Base-by-base conservation (phyloP, 495 filamentous ascomycete genomes). In the Immersiella caudata region DNA sequence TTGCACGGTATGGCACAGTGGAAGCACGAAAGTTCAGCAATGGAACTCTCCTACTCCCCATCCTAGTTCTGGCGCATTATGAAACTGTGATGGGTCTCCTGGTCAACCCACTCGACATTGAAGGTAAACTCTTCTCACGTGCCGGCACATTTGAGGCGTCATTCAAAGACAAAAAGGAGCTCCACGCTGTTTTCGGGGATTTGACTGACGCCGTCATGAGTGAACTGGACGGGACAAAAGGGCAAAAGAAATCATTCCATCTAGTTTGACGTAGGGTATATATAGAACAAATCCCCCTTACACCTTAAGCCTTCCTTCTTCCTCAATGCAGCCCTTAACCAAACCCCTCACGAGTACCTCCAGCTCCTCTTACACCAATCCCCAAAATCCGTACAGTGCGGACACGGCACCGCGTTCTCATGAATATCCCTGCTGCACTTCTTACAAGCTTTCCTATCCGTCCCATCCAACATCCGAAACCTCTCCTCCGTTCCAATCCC, bases 171-270 rank as follows among this genome's bases (percentile, higher is more conserved):
- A n/a, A 55, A 26, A 11, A 2, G 52, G 9, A 55, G 8, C 20
- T 22, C 1, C 7, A n/a, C 8, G 1, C 2, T 55, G 55, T 80
- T 59, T 79, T 75, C 64, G 78, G 80, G 16, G 5, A 6, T 5
- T 12, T 46, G 2, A 2, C 40, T 18, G 9, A 14, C 14, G 14
- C 40, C 2, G 40, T 2, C 14, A n/a, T n/a, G n/a, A 14, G 40
- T 12, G 11, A 46, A 18, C 40, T 14, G 12, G 33, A 36, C 6
- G 12, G 33, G 6, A 36, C 33, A 5, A 12, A 5, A 36, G 33
- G 5, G 5, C 33, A 36, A 12, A 14, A 14, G 40, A 46, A 12
- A 14, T 5, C 11, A 12, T 46, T 46, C 14, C 9, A 14, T 46
- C 40, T 46, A 18, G 2, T 46, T 18, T 46, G 14, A 46, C 12